Base-by-base conservation (phyloP, 179 eudicot genomes). In the Patellifolia procumbens region DNA sequence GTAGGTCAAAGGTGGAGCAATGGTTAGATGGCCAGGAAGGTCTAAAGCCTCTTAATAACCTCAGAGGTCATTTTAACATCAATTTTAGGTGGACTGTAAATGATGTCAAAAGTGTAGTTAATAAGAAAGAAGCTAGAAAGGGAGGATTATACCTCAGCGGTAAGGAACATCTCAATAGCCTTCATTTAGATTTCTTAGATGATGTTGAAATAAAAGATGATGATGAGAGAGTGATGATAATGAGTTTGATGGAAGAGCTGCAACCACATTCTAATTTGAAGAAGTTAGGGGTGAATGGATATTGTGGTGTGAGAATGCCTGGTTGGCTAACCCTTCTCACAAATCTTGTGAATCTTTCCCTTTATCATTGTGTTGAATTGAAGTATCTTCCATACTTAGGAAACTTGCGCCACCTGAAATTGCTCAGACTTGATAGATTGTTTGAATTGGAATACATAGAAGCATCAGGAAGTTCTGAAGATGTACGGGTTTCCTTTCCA, bases 181-280 rank as follows among this genome's bases (percentile, higher is more conserved):
- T 75, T 12, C 1, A 0, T 0, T 4, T 74, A 48, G 2, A 26
- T 0, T 74, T 42, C 35, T 5, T 22, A 19, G 1, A 1, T 4
- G n/a, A n/a, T n/a, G n/a, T n/a, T n/a, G n/a, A n/a, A n/a, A n/a
- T n/a, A n/a, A n/a, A n/a, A n/a, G n/a, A n/a, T n/a, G n/a, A n/a
- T n/a, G 53, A 13, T 16, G 22, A 34, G 0, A 60, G 68, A 6
- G 69, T 39, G 49, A 37, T 11, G 29, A 29, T 16, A 9, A 0
- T 4, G 8, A 4, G 31, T n/a, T 45, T 81, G 48, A 12, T 76
- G 69, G 74, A 60, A 24, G 70, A 78, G 29, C 61, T 81, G 7
- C 55, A 58, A 58, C 83, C 83, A 2, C 80, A 81, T 51, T 16
- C 58, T 1, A 81, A 81, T 59, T 60, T 81, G 11, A 81, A 49